Conservation (phyloP, 2,329 filamentous ascomycete genomes). For the Talaromyces verruculosus region DNA sequence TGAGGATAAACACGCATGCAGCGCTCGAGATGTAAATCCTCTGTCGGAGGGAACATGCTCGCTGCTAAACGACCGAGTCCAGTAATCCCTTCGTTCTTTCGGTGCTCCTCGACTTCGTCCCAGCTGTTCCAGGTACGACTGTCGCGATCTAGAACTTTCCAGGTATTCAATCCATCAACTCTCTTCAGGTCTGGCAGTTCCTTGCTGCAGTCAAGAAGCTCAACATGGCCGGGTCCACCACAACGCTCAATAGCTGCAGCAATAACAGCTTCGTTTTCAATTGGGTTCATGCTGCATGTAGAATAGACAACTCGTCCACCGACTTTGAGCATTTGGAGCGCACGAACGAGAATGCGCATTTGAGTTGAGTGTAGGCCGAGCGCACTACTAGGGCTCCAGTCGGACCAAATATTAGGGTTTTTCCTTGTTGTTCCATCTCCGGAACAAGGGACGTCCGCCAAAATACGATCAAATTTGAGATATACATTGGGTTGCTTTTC, state of each 20-base stretch:
- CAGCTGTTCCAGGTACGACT: constrained; percentile 77
- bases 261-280: constrained; percentile 94
- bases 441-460: constrained; percentile 71
- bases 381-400: constrained; percentile 86
- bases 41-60: constrained; percentile 76
- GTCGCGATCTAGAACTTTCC: constrained; percentile 89
- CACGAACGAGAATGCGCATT: constrained; percentile 82
- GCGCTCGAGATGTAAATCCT: constrained; percentile 73
- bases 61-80: constrained; percentile 69
- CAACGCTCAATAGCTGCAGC: constrained; percentile 85
- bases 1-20: constrained; percentile 96
- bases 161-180: constrained; percentile 71
- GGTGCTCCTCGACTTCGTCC: constrained; percentile 73
- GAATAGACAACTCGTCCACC: constrained; percentile 95
- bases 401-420: constrained; percentile 84
- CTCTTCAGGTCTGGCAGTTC: constrained; percentile 75
- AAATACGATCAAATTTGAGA: constrained; percentile 93
- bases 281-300: constrained; percentile 97
- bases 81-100: constrained; percentile 60
- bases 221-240: constrained; percentile 76
- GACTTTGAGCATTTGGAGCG: constrained; percentile 92
- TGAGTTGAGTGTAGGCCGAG: constrained; percentile 86
- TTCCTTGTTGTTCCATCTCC: constrained; percentile 21
- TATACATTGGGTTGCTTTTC: constrained; percentile 62
- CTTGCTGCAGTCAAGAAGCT: constrained; percentile 79